Evolutionary conservation across 2,329 filamentous ascomycete species (phyloP).

Genomic region (Thielaviopsis ethacetica): DNA sequence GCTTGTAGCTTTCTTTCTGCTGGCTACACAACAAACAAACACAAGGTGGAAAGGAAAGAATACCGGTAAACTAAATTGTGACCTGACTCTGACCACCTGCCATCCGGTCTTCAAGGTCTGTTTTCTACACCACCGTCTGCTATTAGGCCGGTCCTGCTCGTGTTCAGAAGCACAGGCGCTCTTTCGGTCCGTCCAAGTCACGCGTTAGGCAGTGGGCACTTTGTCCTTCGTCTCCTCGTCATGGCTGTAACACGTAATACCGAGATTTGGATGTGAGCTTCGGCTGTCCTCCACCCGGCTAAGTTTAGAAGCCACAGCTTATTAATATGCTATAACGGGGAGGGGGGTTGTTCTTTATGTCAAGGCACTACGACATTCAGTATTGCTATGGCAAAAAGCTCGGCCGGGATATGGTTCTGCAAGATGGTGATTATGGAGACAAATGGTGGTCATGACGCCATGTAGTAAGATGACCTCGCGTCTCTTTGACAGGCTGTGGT

Average conservation of each 20-base stretch:
- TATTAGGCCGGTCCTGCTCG: neutral
- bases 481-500: too few relatives aligned
- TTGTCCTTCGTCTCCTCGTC: neutral
- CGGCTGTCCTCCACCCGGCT: neutral
- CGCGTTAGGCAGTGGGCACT: neutral
- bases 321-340: neutral
- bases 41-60: too few relatives aligned
- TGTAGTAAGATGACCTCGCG: neutral
- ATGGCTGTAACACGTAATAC: neutral
- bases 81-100: neutral
- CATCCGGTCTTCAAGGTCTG: neutral
- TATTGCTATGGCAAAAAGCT: neutral
- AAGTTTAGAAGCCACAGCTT: neutral
- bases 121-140: neutral
- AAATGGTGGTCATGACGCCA: neutral
- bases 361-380: neutral
- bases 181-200: neutral
- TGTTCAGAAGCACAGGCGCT: neutral
- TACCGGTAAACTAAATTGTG: too few relatives aligned
- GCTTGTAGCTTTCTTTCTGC: too few relatives aligned
- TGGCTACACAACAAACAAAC: too few relatives aligned
- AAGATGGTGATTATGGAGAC: neutral
- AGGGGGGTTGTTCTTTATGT: too few relatives aligned
- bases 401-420: too few relatives aligned
- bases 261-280: neutral